Percentiles rank a stretch among this genome's conserved stretches.
Evolutionary conservation across 2,329 filamentous ascomycete species (phyloP).

Genomic region (Hymenoscyphus scutula): DNA sequence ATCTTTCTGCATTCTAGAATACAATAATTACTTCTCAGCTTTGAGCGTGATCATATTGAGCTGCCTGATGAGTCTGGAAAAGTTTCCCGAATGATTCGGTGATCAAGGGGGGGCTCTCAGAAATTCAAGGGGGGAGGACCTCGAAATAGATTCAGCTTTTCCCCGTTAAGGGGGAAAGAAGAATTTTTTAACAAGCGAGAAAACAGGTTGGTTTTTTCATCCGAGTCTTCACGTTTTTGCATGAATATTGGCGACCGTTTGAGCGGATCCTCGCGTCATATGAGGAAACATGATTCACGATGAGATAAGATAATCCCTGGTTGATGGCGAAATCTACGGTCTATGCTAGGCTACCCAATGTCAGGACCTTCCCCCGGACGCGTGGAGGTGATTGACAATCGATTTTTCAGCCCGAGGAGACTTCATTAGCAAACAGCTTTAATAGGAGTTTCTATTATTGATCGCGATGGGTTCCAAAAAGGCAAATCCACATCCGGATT

Average conservation of each 20-base stretch:
- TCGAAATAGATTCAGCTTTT: slow-evolving; percentile 25
- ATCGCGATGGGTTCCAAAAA: slow-evolving; percentile 25
- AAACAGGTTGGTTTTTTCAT: slow-evolving; percentile 11
- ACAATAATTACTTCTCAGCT: slow-evolving; percentile 17
- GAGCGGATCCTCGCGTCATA: slow-evolving; percentile 25
- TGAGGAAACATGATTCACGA: slow-evolving; percentile 27
- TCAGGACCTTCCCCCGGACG: slow-evolving; percentile 17
- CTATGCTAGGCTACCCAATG: slow-evolving; percentile 9
- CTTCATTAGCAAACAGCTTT: slow-evolving; percentile 25
- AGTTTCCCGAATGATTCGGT: neutral
- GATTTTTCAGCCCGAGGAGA: slow-evolving; percentile 22
- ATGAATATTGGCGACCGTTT: slow-evolving; percentile 24
- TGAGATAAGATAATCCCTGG: slow-evolving; percentile 16
- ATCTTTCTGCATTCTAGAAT: slow-evolving; percentile 16
- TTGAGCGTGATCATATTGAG: neutral
- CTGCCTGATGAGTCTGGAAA: neutral
- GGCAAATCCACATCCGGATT: slow-evolving; percentile 24
- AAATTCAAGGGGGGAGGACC: slow-evolving; percentile 3
- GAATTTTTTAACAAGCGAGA: slow-evolving; percentile 12
- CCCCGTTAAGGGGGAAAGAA: slow-evolving; percentile 11
- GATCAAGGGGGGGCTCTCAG: neutral
- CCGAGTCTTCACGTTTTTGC: slow-evolving; percentile 15
- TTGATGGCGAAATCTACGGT: slow-evolving; percentile 18
- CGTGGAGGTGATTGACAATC: slow-evolving; percentile 23
- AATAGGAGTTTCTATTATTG: slow-evolving; percentile 32